phyloP scores from a whole-genome alignment of 2,329 filamentous ascomycete genomes.

The Penicillium sp. region DNA sequence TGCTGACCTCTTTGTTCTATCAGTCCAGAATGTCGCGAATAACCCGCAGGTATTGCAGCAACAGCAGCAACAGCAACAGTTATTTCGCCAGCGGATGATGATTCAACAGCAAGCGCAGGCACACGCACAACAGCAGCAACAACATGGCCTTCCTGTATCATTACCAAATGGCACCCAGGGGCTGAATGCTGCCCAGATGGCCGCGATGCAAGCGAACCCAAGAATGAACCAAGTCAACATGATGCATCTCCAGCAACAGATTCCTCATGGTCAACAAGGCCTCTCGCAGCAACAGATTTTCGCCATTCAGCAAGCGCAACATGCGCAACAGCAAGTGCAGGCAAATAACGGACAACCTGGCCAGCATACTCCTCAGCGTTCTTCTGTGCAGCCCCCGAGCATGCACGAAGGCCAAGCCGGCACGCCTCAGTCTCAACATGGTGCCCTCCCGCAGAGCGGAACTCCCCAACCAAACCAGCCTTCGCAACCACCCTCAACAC shows the following conservation, averaged over 20 bases:
- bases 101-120: slow-evolving; percentile 38
- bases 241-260: slow-evolving; percentile 47
- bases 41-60: slow-evolving; percentile 53
- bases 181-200: slow-evolving; percentile 47
- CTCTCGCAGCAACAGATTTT: slow-evolving; percentile 47
- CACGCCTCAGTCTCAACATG: slow-evolving; percentile 50
- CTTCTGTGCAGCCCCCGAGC: slow-evolving; percentile 46
- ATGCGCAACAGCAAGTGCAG: slow-evolving; percentile 27
- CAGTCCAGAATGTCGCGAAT: slow-evolving; percentile 36
- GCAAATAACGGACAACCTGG: slow-evolving; percentile 27
- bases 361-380: slow-evolving; percentile 44
- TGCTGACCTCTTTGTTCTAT: slow-evolving; percentile 14
- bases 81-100: slow-evolving; percentile 19
- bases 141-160: slow-evolving; percentile 43
- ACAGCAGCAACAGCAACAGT: slow-evolving; percentile 33
- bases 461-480: slow-evolving; percentile 43
- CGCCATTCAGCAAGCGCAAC: slow-evolving; percentile 25
- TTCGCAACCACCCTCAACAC: slow-evolving; percentile 36
- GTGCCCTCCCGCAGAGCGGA: slow-evolving; percentile 40
- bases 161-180: slow-evolving; percentile 48
- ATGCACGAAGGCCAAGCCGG: slow-evolving; percentile 47
- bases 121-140: slow-evolving; percentile 35
- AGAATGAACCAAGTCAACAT: slow-evolving; percentile 45
- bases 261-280: slow-evolving; percentile 46
- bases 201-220: slow-evolving; percentile 48